These are phyloP conservation scores for Grammothele lineata DNA, from an alignment of 768 basidiomycete genomes.

Conservation along the genomic window DNA sequence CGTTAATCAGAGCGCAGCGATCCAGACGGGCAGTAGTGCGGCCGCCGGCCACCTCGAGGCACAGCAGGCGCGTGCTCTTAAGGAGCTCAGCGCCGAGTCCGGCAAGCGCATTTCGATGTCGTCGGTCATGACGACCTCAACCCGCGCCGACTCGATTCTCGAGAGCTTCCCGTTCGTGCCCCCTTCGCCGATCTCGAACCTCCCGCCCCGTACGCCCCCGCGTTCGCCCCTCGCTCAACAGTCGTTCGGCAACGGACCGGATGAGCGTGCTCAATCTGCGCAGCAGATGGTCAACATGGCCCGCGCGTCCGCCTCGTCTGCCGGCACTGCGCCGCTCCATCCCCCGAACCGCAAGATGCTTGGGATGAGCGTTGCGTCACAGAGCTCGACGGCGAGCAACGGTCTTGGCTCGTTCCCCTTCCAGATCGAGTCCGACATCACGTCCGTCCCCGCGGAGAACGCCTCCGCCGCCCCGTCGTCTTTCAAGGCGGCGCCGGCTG, in stretches of 20 bases:
- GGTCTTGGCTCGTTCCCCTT: slow-evolving; percentile 86
- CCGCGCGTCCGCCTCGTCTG: slow-evolving; percentile 10
- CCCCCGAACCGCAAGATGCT: slow-evolving; percentile 59
- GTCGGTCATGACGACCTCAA: slow-evolving; percentile 63
- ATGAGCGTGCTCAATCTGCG: slow-evolving; percentile 5
- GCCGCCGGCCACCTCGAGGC: slow-evolving; percentile 43
- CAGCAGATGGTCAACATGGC: slow-evolving; percentile 11
- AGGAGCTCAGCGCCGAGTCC: slow-evolving; percentile 41
- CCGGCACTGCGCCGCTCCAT: slow-evolving; percentile 5
- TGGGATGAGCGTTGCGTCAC: slow-evolving; percentile 75
- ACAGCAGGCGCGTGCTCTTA: slow-evolving; percentile 65
- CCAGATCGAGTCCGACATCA: slow-evolving; percentile 68
- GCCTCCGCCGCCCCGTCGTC: slow-evolving; percentile 28
- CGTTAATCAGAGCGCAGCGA: slow-evolving; percentile 24
- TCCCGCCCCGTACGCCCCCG: slow-evolving; percentile 70
- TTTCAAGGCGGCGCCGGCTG: slow-evolving; percentile 17
- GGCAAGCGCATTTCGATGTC: slow-evolving; percentile 52
- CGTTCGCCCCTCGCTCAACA: slow-evolving; percentile 69
- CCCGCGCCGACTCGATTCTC: slow-evolving; percentile 77
- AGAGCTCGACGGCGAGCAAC: slow-evolving; percentile 71
- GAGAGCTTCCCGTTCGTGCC: slow-evolving; percentile 89
- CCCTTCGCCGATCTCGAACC: slow-evolving; percentile 83
- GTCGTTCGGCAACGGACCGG: slow-evolving; percentile 31
- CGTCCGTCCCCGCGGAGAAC: slow-evolving; percentile 28
- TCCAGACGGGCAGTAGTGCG: slow-evolving; percentile 15